phyloP scores from a whole-genome alignment of 768 basidiomycete species.

The Gloeophyllum trabeum region DNA sequence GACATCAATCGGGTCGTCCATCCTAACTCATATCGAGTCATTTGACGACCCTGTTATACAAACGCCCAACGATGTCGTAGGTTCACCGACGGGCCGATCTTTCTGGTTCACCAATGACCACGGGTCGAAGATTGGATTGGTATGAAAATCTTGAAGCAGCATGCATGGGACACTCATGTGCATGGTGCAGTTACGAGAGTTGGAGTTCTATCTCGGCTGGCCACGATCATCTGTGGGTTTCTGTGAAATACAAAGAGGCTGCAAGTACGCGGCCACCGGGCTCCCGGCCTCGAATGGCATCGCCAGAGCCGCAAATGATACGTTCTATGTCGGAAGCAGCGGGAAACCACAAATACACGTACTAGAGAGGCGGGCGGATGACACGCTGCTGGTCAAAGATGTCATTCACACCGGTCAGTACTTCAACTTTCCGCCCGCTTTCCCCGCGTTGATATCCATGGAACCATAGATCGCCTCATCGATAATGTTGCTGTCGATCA shows the following conservation, averaged over 20 bases:
- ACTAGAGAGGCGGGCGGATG: conserved; percentile 47
- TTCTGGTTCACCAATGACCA: conserved; percentile 69
- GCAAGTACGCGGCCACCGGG: conserved; percentile 44
- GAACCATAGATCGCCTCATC: conserved; percentile 29
- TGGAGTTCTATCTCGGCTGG: not conserved
- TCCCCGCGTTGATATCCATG: no score
- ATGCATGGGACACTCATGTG: not conserved
- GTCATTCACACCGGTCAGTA: conserved; percentile 37
- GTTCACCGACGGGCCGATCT: conserved; percentile 47
- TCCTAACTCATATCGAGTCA: conserved; percentile 44
- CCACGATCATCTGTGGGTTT: conserved; percentile 41
- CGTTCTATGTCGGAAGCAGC: conserved; percentile 46
- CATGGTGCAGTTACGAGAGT: not conserved
- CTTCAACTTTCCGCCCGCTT: conserved; percentile 4
- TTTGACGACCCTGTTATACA: conserved; percentile 41
- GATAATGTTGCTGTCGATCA: conserved; percentile 56
- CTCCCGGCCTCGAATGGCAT: conserved; percentile 55
- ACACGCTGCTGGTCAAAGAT: conserved; percentile 45
- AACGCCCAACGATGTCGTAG: conserved; percentile 68
- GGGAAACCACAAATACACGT: conserved; percentile 34
- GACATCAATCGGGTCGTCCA: conserved; percentile 30
- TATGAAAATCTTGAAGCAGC: conserved; percentile 25
- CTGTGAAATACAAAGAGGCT: conserved; percentile 49
- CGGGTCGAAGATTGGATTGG: conserved; percentile 38
- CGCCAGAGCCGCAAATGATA: conserved; percentile 35